Base-by-base conservation (phyloP, 495 filamentous ascomycete species). In the Talaromyces wortmannii region DNA sequence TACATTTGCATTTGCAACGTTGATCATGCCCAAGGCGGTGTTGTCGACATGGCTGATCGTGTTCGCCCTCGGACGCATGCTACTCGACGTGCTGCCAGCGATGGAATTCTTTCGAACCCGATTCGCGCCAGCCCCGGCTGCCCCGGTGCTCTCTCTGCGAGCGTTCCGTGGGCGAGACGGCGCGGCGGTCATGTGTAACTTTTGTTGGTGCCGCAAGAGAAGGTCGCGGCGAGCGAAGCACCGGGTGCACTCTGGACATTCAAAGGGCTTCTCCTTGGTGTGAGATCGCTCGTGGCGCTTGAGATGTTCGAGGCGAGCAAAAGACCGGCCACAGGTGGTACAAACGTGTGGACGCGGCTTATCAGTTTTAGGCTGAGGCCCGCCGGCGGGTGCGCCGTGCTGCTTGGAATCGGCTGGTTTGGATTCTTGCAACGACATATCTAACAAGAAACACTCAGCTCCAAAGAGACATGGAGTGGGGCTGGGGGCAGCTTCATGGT, bases 241-340 rank as follows among this genome's bases (percentile, higher is more conserved):
- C 65, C 94, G 76, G 17, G 89, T 79, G 66, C 94, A 99, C 68
- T 97, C 91, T 23, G 92, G 92, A 59, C 94, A 99, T 67, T 96
- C 92, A 65, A 99, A 99, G 2, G 94, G 94, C 76, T 98, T 98
- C 68, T 99, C 94, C 67, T 99, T 99, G 10, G 94, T 99, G 63
- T 99, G 94, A 16, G 94, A 97, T 45, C 94, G 86, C 77, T 99
- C 94, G 72, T 99, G 94, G 46, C 94, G 88, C 75, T 99, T 99
- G 57, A 99, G 75, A 72, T 99, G 94, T 73, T 99, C 94, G 61
- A 99, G 72, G 55, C 94, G 84, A 53, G 94, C 94, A 67, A 99
- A 99, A 4, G 90, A 96, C 55, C 94, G 86, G 64, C 84, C 79
- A 66, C 94, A 99, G 31, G 95, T 99, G 29, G 82, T 86, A 72